Conservation (phyloP, 2,329 filamentous ascomycete species). For the Falciphora oryzae region DNA sequence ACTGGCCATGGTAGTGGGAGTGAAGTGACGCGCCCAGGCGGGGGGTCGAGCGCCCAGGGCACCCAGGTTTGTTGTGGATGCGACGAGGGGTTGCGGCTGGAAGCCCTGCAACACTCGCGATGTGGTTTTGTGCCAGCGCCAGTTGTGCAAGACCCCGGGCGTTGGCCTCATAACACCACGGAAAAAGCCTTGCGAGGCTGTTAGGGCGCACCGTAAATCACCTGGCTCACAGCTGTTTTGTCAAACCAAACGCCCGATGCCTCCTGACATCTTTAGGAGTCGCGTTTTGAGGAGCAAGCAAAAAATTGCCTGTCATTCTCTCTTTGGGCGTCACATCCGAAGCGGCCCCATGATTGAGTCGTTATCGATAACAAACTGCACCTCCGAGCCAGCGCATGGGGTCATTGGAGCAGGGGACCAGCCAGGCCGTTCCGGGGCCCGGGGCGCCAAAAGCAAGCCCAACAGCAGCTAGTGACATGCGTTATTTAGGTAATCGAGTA, state of each 20-base stretch:
- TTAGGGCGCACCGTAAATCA: background rate
- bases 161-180: background rate
- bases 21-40: background rate
- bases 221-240: background rate
- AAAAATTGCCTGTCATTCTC: background rate
- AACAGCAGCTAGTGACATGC: background rate
- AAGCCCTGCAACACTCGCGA: background rate
- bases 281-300: background rate
- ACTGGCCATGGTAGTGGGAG: background rate
- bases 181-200: background rate
- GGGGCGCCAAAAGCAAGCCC: too few relatives aligned
- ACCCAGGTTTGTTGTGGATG: background rate
- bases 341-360: background rate
- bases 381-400: background rate
- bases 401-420: too few relatives aligned
- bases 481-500: background rate
- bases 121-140: background rate
- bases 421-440: too few relatives aligned
- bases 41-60: background rate
- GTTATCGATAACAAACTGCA: background rate
- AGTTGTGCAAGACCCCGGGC: background rate
- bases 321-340: background rate
- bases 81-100: background rate
- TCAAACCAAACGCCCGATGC: background rate
- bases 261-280: background rate